Evolutionary conservation across 2,329 filamentous ascomycete species (phyloP).

Genomic region (Clathrospora elynae): DNA sequence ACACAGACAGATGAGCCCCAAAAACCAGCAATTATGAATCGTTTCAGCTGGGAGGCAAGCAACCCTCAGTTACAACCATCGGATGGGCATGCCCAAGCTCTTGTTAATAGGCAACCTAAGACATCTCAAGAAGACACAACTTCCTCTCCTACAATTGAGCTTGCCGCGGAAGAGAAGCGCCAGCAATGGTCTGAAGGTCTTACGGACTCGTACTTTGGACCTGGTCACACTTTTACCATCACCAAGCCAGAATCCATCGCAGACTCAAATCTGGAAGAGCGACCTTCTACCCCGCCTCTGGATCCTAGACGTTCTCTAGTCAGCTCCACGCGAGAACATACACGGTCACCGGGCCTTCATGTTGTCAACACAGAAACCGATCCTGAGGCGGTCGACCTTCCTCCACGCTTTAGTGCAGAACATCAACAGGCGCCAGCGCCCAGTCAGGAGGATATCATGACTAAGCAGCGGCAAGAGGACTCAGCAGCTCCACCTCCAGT

Average conservation of each 20-base stretch:
- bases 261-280: conserved; percentile 21
- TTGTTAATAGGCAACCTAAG: conserved; percentile 17
- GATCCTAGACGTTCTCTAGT: conserved; percentile 18
- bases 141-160: conserved; percentile 21
- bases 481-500: conserved; percentile 3
- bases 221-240: conserved; percentile 31
- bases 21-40: conserved; percentile 29
- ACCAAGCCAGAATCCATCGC: conserved; percentile 30
- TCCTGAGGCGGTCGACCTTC: conserved; percentile 47
- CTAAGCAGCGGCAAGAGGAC: conserved; percentile 12
- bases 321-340: conserved; percentile 29
- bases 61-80: conserved; percentile 16
- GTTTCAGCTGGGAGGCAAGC: conserved; percentile 43
- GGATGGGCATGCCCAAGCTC: conserved; percentile 15
- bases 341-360: conserved; percentile 46
- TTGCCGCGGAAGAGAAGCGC: conserved; percentile 21
- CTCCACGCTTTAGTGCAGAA: conserved; percentile 40
- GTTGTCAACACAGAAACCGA: conserved; percentile 51
- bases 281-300: conserved; percentile 22
- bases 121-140: conserved; percentile 9
- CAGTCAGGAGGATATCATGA: conserved; percentile 16
- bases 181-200: conserved; percentile 25
- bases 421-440: conserved; percentile 17
- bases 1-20: conserved; percentile 20
- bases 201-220: conserved; percentile 35